These are phyloP conservation scores for Tricholoma sp. DNA, from an alignment of 768 basidiomycete genomes.

Conservation along the genomic window DNA sequence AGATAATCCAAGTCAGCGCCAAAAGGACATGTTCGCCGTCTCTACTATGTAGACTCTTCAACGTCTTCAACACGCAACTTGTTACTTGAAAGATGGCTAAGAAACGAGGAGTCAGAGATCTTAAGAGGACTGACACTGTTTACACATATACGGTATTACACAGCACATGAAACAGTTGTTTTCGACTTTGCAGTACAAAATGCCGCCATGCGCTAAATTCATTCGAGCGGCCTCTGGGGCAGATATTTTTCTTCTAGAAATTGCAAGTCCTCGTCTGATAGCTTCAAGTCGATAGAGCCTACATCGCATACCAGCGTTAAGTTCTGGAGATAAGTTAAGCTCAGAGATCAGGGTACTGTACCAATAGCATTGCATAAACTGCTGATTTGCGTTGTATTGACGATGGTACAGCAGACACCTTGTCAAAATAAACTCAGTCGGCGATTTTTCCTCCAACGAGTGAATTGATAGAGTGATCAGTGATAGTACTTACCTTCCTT, in stretches of 20 bases:
- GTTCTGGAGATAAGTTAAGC: neutral
- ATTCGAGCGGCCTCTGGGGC: neutral
- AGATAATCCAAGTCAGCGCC: no score
- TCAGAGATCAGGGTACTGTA: neutral
- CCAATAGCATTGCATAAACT: neutral
- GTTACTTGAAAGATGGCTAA: no score
- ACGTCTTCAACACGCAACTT: no score
- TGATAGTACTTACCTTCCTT: conserved; percentile 25
- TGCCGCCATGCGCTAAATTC: no score
- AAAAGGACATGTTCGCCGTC: no score
- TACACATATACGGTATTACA: no score
- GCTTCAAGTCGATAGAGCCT: conserved; percentile 1
- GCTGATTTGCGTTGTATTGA: neutral
- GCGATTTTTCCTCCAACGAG: neutral
- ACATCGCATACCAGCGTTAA: neutral
- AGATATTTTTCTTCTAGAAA: conserved; percentile 2
- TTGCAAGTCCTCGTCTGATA: neutral
- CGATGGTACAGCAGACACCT: neutral
- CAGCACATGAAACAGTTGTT: no score
- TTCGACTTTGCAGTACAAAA: no score
- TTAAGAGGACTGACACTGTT: no score
- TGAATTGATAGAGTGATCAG: neutral
- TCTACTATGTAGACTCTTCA: no score
- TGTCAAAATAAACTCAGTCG: neutral
- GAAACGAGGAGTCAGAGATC: no score